Evolutionary conservation across 2,329 filamentous ascomycete species (phyloP).

Genomic region (Hypoxylon sp.): DNA sequence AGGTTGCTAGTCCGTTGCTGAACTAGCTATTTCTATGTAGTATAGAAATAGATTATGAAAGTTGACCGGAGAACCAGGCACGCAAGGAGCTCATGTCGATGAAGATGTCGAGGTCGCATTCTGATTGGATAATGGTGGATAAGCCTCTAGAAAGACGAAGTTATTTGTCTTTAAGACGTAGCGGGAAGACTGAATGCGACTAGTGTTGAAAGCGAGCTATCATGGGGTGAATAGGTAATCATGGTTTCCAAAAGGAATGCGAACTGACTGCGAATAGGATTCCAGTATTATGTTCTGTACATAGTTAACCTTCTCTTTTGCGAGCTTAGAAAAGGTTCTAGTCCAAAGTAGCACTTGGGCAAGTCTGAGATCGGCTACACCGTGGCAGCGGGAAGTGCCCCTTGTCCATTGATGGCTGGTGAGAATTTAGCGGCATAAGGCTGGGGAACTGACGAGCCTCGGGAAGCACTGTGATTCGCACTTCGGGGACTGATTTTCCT

Average conservation of each 20-base stretch:
- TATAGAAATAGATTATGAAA: conserved; percentile 34
- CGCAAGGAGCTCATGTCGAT: conserved; percentile 10
- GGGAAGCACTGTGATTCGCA: conserved; percentile 21
- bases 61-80: background rate
- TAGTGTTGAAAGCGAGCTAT: conserved; percentile 35
- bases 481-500: conserved; percentile 17
- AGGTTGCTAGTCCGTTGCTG: conserved; percentile 15
- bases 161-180: conserved; percentile 4
- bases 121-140: conserved; percentile 20
- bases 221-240: conserved; percentile 16
- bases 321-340: conserved; percentile 27
- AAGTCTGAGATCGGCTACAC: conserved; percentile 31
- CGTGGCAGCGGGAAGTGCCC: conserved; percentile 19
- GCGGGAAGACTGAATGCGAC: conserved; percentile 4
- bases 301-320: conserved; percentile 7
- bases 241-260: conserved; percentile 27
- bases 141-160: conserved; percentile 14
- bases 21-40: conserved; percentile 13
- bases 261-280: conserved; percentile 28
- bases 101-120: conserved; percentile 4
- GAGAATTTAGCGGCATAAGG: conserved; percentile 39
- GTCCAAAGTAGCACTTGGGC: conserved; percentile 1
- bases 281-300: conserved; percentile 6
- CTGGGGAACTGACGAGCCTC: conserved; percentile 15
- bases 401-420: conserved; percentile 13